Evolutionary conservation across 2,329 filamentous ascomycete species (phyloP), one percentile per base, ranked within the genome.

Genomic region (Aspergillus chevalieri): DNA sequence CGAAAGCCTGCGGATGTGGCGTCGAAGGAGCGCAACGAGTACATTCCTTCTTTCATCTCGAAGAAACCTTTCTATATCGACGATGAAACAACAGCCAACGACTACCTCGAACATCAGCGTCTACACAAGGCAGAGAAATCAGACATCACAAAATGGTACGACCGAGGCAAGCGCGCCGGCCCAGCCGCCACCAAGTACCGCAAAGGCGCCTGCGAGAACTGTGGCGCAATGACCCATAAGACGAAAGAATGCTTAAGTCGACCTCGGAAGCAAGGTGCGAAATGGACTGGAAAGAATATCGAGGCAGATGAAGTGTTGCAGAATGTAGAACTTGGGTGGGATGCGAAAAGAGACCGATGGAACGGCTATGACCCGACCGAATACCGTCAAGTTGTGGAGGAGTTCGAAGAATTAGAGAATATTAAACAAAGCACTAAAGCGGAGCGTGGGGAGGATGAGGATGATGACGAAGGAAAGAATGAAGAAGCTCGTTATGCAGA

Each of bases 181-280:
- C 89, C 89, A 3, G 90, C 90, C 1, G 90, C 92, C 46, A 98
- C 93, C 57, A 98, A 96, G 66, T 98, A 88, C 68, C 88, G 94
- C 57, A 98, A 97, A 75, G 93, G 94, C 65, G 92, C 93, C 47
- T 98, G 93, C 74, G 92, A 97, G 72, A 98, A 98, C 73, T 98
- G 93, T 74, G 93, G 93, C 62, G 86, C 90, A 50, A 94, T 97
- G 87, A 90, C 88, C 57, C 93, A 98, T 73, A 95, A 95, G 73
- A 86, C 84, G 47, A 95, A 95, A 66, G 92, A 97, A 65, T 98
- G 93, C 65, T 73, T 98, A 46, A 89, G 86, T 63, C 81, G 93
- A 47, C 93, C 91, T 26, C 82, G 93, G 51, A 94, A 94, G 46
- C 84, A 86, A 49, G 92, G 93, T 54, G 93, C 93, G 9, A 90